Base-by-base conservation (phyloP, 2,329 filamentous ascomycete genomes). In the Rutstroemia sp. region DNA sequence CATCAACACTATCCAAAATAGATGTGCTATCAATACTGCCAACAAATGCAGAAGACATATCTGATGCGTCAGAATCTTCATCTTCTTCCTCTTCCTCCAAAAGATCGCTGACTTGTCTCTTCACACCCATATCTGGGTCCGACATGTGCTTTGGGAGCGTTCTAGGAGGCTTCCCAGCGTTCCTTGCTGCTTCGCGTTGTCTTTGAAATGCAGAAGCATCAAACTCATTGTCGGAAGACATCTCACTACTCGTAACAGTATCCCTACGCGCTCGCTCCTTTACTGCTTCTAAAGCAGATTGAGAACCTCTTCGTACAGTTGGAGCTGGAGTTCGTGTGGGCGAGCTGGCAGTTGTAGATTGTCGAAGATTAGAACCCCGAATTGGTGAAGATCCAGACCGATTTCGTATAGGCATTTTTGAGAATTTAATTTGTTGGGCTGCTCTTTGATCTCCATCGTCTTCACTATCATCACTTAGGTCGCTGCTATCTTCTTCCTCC, bases 361-460 rank as follows among this genome's bases (percentile, higher is more conserved):
- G 83, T 46, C 78, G 77, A 25, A 83, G 71, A 58, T 79, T 82
- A 16, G 84, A 85, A 14, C 79, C 82, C 62, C 90, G 85, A 39
- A 88, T 85, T 3, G 92, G 92, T 49, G 92, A 96, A 0, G 92
- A 96, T 10, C 90, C 92, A 25, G 92, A 89, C 56, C 92, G 85
- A 63, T 84, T 85, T 30, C 92, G 83, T 45, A 96, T 80, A 1
- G 94, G 92, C 89, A 96, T 92, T 73, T 97, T 97, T 49, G 88
- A 85, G 72, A 99, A 99, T 68, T 92, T 92, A 70, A 97, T 96
- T 70, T 95, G 90, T 69, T 95, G 90, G 2, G 87, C 87, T 46
- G 88, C 87, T 54, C 87, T 72, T 60, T 84, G 79, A 56, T 90
- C 86, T 1, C 81, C 77, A 52, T 91, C 87, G 23, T 92, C 87